Percentiles rank a stretch among this genome's conserved stretches.
These are phyloP conservation scores for Pseudophaeomoniella oleicola DNA, from an alignment of 2,329 filamentous ascomycete genomes.

Conservation along the genomic window DNA sequence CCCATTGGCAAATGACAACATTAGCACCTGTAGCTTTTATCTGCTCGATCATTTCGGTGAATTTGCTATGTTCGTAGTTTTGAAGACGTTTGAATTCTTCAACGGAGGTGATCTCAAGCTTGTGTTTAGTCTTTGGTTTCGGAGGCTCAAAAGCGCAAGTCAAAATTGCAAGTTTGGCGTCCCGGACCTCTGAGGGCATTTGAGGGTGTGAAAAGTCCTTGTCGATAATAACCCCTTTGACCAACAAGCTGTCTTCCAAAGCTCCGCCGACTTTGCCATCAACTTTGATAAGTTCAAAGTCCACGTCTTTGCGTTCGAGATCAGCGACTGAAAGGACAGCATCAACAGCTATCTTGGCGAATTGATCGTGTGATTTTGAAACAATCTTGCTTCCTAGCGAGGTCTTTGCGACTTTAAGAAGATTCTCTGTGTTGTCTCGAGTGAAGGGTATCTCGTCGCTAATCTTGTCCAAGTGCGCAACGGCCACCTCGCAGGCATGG, in stretches of 20 bases:
- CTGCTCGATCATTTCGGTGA: constrained; percentile 95
- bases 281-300: constrained; percentile 98
- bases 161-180: constrained; percentile 94
- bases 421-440: constrained; percentile 64
- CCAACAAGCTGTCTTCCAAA: constrained; percentile 82
- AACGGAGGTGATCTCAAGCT: constrained; percentile 90
- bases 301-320: constrained; percentile 88
- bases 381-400: constrained; percentile 98
- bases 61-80: constrained; percentile 89
- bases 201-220: constrained; percentile 99
- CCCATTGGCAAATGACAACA: constrained; percentile 97
- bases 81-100: constrained; percentile 98
- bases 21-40: constrained; percentile 97
- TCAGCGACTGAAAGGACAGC: constrained; percentile 94
- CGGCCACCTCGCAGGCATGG: constrained; percentile 90
- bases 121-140: constrained; percentile 99
- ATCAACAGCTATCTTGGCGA: constrained; percentile 92
- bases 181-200: constrained; percentile 89
- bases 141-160: constrained; percentile 97
- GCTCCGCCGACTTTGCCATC: constrained; percentile 94
- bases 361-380: constrained; percentile 96
- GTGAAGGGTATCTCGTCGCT: constrained; percentile 82
- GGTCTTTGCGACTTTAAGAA: constrained; percentile 89
- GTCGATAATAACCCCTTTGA: constrained; percentile 97
- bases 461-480: constrained; percentile 82